phyloP scores from a whole-genome alignment of 2,329 filamentous ascomycete species.

The Penicillium vulpinum region DNA sequence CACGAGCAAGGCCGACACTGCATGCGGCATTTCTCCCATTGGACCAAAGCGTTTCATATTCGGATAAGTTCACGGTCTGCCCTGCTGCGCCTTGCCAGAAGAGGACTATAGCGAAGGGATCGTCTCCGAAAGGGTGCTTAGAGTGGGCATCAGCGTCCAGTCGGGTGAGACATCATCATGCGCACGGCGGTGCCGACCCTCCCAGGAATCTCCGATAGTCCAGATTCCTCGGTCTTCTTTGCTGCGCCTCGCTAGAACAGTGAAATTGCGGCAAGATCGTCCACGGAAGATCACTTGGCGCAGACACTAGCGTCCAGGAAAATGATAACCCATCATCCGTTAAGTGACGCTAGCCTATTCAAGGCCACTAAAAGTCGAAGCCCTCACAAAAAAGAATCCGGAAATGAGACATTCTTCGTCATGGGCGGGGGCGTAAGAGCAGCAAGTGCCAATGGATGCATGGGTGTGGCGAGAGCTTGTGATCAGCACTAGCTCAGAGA shows the following conservation, averaged over 20 bases:
- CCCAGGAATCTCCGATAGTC: background rate
- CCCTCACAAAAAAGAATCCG: background rate
- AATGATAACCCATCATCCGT: background rate
- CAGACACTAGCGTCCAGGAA: background rate
- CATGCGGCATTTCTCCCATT: background rate
- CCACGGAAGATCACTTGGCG: background rate
- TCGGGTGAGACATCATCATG: background rate
- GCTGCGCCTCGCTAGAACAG: background rate
- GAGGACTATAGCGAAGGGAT: background rate
- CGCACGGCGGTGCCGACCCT: background rate
- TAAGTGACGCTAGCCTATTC: background rate
- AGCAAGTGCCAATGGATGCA: background rate
- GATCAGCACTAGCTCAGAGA: constrained; percentile 3
- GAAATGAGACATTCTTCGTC: constrained; percentile 4
- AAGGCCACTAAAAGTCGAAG: constrained; percentile 1
- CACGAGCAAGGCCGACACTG: background rate
- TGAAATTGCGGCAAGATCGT: background rate
- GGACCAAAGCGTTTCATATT: constrained; percentile 1
- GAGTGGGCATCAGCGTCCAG: background rate
- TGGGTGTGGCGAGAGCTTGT: background rate
- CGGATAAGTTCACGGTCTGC: background rate
- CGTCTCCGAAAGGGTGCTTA: background rate
- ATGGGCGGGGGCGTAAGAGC: constrained; percentile 2
- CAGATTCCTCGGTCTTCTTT: background rate
- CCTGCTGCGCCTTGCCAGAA: background rate